A percentile compares a stretch with the other conserved stretches of the same genome.
These are phyloP conservation scores for Pythium plurisporium DNA, from an alignment of 352 stramenopile genomes.

Conservation along the genomic window DNA sequence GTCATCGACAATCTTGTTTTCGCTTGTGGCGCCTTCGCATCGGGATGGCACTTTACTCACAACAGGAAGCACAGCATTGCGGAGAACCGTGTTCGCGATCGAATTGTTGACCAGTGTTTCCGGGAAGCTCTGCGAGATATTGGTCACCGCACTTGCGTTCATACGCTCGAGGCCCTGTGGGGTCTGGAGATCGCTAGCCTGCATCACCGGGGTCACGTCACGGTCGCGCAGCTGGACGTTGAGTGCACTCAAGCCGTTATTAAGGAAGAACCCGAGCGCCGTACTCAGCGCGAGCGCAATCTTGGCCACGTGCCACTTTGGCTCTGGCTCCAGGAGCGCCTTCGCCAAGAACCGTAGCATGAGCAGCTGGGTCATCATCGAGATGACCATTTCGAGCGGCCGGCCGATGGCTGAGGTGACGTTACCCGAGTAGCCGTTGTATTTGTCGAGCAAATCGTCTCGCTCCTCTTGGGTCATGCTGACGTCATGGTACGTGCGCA, in stretches of 20 bases:
- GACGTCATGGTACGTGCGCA: neutral
- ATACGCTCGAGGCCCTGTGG: neutral
- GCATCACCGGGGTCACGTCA: neutral
- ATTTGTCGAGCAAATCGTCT: neutral
- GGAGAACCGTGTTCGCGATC: conserved; percentile 10
- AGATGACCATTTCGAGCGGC: conserved; percentile 1
- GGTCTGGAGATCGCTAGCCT: neutral
- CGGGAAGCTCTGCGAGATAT: conserved; percentile 1
- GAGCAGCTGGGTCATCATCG: neutral
- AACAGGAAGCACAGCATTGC: conserved; percentile 9
- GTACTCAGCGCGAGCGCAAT: neutral
- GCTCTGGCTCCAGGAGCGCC: neutral
- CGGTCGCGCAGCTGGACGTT: conserved; percentile 11
- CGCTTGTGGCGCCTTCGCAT: neutral
- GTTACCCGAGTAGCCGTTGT: conserved; percentile 10
- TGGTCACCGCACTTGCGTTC: conserved; percentile 6
- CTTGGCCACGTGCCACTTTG: neutral
- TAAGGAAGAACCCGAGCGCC: neutral
- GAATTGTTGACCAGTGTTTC: neutral
- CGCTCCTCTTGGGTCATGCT: neutral
- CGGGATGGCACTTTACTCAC: neutral
- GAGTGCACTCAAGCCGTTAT: conserved; percentile 11
- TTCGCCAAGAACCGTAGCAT: neutral
- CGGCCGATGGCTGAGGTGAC: neutral
- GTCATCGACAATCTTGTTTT: neutral